Evolutionary conservation across 2,329 filamentous ascomycete genomes (phyloP), one percentile per base, ranked within the genome.

Genomic region (Colletotrichum liaoningense): DNA sequence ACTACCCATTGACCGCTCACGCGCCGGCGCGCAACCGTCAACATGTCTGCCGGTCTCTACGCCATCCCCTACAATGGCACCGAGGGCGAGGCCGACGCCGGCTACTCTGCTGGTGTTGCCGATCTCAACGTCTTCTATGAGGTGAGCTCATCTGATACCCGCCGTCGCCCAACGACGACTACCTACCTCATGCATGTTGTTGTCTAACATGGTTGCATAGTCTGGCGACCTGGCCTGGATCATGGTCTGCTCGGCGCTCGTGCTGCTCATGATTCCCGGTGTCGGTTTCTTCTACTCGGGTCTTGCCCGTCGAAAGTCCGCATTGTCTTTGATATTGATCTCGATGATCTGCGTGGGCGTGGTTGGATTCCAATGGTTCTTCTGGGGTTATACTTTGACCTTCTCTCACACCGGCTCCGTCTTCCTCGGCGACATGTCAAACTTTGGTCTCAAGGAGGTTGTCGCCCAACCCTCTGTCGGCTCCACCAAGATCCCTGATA

Each of bases 221-320:
- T 89, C 92, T 72, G 95, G 95, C 80, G 91, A 97, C 84, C 91
- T 97, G 79, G 90, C 93, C 70, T 98, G 94, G 92, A 90, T 97
- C 80, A 87, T 95, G 79, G 90, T 91, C 66, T 91, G 90, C 42
- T 90, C 94, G 4, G 94, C 93, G 19, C 90, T 97, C 62, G 95
- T 97, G 71, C 87, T 97, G 77, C 91, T 97, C 80, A 97, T 97
- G 95, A 95, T 97, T 82, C 95, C 95, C 49, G 95, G 95, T 71
- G 95, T 97, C 79, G 95, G 94, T 66, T 97, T 97, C 88, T 97
- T 97, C 89, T 98, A 98, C 87, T 96, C 94, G 56, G 95, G 95
- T 76, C 92, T 97, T 19, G 94, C 95, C 19, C 92, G 95, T 69
- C 91, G 95, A 82, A 98, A 97, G 86, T 97, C 94, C 0, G 95